These are phyloP conservation scores for Oryza punctata DNA, from an alignment of 176 grass and related monocot genomes.

Conservation along the genomic window DNA sequence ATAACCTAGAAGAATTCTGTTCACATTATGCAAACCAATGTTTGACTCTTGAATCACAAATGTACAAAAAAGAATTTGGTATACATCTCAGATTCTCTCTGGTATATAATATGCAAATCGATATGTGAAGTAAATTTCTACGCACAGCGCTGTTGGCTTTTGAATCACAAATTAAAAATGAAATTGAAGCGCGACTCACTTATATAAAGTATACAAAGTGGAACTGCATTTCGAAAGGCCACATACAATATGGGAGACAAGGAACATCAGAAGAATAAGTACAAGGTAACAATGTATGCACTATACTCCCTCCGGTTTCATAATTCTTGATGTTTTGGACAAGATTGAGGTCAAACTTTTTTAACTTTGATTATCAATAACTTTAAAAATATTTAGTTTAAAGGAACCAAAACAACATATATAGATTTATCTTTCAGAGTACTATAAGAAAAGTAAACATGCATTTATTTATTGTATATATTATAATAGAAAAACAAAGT, in stretches of 20 bases:
- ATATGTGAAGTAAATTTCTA: background rate
- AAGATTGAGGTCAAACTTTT: too few species aligned
- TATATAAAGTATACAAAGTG: background rate
- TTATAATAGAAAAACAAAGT: too few species aligned
- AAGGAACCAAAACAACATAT: too few species aligned
- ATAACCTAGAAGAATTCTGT: conserved; percentile 9
- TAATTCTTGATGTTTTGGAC: too few species aligned
- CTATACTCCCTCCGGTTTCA: too few species aligned
- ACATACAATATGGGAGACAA: background rate
- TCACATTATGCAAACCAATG: background rate
- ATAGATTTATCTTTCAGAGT: too few species aligned
- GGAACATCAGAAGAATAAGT: background rate
- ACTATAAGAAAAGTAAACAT: too few species aligned
- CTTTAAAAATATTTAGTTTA: too few species aligned
- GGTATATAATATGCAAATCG: background rate
- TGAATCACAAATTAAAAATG: background rate
- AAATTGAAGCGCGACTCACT: conserved; percentile 8
- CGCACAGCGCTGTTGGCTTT: background rate
- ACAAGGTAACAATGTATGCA: background rate
- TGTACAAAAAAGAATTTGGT: background rate
- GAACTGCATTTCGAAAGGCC: conserved; percentile 4
- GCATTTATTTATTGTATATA: too few species aligned
- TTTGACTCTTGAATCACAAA: background rate
- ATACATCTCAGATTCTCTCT: background rate
- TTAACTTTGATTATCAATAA: too few species aligned